Evolutionary conservation across 2,329 filamentous ascomycete species (phyloP), one percentile per base, ranked within the genome.

Genomic region (Thielaviopsis populi): DNA sequence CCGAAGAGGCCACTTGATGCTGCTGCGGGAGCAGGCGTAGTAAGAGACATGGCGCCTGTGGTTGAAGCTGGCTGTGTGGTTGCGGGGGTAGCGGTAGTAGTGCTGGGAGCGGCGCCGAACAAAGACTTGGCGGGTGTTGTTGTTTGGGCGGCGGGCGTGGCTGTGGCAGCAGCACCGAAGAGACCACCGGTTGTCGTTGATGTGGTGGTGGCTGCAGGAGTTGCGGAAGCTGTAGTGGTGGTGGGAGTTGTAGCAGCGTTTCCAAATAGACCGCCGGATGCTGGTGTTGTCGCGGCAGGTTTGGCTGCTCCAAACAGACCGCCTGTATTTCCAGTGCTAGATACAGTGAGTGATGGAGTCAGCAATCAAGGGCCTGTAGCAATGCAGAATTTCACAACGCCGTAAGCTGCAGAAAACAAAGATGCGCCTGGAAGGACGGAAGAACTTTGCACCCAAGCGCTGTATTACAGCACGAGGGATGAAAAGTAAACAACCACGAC

Each of bases 221-320:
- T 56, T 42, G 42, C 64, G 61, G 54, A 63, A 19, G 43, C 71
- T 24, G 73, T 66, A 50, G 73, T 70, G 63, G 75, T 71, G 40
- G 50, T 41, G 42, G 68, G 54, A 58, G 70, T 64, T 58, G 69
- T 67, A 37, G 69, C 65, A 30, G 68, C 27, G 13, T 68, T 69
- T 67, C 74, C 74, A 66, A 77, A 75, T 15, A 77, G 71, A 59
- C 72, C 72, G 17, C 71, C 71, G 19, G 74, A 65, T 50, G 73
- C 71, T 40, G 74, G 69, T 11, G 71, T 68, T 50, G 71, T 69
- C 50, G 69, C 70, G 67, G 72, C 72, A 17, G 62, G 54, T 22
- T 61, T 60, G 17, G 63, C n/a, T 24, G 63, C 27, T 17, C 56
- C 63, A 54, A 64, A 64, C 13, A 64, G 56, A 27, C 56, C 50